These are phyloP conservation scores for Cetradonia linearis DNA, from an alignment of 495 filamentous ascomycete genomes.

Conservation along the genomic window DNA sequence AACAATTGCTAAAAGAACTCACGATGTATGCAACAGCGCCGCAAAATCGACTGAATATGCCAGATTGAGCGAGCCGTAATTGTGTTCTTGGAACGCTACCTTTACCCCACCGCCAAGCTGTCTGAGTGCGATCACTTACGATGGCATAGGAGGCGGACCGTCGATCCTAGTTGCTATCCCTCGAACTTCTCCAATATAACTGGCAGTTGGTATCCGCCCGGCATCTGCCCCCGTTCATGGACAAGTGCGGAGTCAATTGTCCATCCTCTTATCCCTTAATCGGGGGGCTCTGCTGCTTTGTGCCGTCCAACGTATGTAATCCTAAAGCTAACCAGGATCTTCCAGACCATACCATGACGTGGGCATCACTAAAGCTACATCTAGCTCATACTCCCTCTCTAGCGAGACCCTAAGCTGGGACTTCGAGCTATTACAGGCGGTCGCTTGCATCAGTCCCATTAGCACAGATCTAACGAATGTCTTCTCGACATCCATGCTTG, in stretches of 20 bases:
- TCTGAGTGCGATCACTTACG: constrained; percentile 15
- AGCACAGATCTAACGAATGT: constrained; percentile 14
- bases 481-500: constrained; percentile 7
- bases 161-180: constrained; percentile 19
- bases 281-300: constrained; percentile 14
- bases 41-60: too few relatives aligned
- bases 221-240: constrained; percentile 18
- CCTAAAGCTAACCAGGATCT: not conserved
- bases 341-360: not conserved
- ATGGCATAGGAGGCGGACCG: constrained; percentile 16
- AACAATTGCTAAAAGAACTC: too few relatives aligned
- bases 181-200: constrained; percentile 11
- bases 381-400: constrained; percentile 12
- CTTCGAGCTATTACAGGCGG: not conserved
- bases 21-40: too few relatives aligned
- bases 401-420: too few relatives aligned
- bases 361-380: not conserved
- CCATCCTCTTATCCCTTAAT: not conserved
- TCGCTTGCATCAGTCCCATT: constrained; percentile 15
- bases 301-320: constrained; percentile 12
- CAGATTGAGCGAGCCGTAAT: too few relatives aligned
- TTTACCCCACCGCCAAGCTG: constrained; percentile 19
- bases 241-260: constrained; percentile 7
- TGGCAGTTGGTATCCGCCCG: constrained; percentile 17
- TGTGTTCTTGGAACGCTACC: constrained; percentile 10